phyloP scores from a whole-genome alignment of 495 filamentous ascomycete species.

The Chaetomium tenue region DNA sequence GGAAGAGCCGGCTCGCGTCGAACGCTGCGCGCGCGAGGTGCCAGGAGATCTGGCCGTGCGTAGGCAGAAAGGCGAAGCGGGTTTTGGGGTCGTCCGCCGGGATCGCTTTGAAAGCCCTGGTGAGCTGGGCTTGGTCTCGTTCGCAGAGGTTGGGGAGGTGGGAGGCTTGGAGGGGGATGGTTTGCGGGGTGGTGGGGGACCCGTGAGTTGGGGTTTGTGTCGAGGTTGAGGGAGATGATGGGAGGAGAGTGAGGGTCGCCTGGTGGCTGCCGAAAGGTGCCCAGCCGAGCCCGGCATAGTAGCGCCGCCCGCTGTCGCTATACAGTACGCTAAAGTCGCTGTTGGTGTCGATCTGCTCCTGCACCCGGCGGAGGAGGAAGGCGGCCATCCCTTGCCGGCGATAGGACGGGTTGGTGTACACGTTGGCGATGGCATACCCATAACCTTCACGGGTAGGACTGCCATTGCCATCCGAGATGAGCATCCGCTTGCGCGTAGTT shows the following conservation, averaged over 20 bases:
- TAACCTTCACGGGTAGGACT: conserved; percentile 56
- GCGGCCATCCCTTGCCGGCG: conserved; percentile 75
- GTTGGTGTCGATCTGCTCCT: conserved; percentile 46
- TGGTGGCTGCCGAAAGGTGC: conserved; percentile 66
- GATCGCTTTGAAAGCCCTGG: conserved; percentile 27
- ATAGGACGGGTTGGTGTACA: conserved; percentile 70
- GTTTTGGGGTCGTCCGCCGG: conserved; percentile 37
- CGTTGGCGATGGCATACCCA: conserved; percentile 77
- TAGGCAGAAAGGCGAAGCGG: conserved; percentile 67
- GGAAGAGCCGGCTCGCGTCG: conserved; percentile 50
- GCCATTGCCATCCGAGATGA: conserved; percentile 42
- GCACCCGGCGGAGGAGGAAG: conserved; percentile 48
- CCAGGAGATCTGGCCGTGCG: conserved; percentile 70
- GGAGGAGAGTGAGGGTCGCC: conserved; percentile 56
- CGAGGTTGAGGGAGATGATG: neutral
- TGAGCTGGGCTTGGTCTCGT: conserved; percentile 51
- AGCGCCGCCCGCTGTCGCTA: conserved; percentile 86
- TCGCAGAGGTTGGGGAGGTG: conserved; percentile 57
- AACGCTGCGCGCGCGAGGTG: conserved; percentile 82
- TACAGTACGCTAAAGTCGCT: conserved; percentile 69
- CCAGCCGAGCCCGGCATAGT: conserved; percentile 82
- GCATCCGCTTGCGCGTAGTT: conserved; percentile 67
- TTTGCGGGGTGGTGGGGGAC: conserved; percentile 16
- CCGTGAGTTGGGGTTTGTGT: neutral
- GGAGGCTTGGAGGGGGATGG: conserved; percentile 38